Evolutionary conservation across 106 monocot genomes (phyloP), one percentile per base, ranked within the genome.

Genomic region (Chionographis japonica): DNA sequence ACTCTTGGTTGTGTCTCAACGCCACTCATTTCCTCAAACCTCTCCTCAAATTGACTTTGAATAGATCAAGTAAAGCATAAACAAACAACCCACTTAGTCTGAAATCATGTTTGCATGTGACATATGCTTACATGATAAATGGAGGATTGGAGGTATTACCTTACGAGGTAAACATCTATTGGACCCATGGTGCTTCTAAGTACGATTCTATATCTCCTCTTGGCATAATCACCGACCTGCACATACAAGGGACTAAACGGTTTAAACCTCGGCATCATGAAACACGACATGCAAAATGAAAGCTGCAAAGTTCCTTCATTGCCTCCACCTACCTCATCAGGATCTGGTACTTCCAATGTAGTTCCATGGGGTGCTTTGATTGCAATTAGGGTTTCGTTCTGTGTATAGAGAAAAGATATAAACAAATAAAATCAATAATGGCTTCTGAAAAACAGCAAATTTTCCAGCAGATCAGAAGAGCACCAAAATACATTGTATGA

Each of bases 281-380:
- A 46, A 5, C 9, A 6, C 9, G 2, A 6, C 46, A 46, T 46
- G 46, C 46, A 46, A 46, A 46, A 46, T 5, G 9, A 46, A 6
- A 6, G 46, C 46, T 6, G 46, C 46, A 46, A 2, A 46, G 2
- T 46, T 46, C 9, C 9, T 46, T 46, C 9, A 0, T 46, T 46
- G 27, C 27, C 27, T 46, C 14, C 16, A n/a, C 12, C 62, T 43
- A 91, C 95, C 86, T 89, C 95, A 40, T 95, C 91, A 41, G 95
- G 95, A 84, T 95, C 88, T 56, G 95, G 95, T 43, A 95, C 95
- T 82, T 95, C 95, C 42, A 95, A 62, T 18, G 95, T 86, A 62
- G 95, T 91, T 36, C 95, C 95, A 74, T 84, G 91, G 54, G 95
- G 95, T 20, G 91, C 95, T 89, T 95, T 91, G 43, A 95, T 89